phyloP scores from a whole-genome alignment of 2,329 filamentous ascomycete genomes.

The Ophiostoma ips region DNA sequence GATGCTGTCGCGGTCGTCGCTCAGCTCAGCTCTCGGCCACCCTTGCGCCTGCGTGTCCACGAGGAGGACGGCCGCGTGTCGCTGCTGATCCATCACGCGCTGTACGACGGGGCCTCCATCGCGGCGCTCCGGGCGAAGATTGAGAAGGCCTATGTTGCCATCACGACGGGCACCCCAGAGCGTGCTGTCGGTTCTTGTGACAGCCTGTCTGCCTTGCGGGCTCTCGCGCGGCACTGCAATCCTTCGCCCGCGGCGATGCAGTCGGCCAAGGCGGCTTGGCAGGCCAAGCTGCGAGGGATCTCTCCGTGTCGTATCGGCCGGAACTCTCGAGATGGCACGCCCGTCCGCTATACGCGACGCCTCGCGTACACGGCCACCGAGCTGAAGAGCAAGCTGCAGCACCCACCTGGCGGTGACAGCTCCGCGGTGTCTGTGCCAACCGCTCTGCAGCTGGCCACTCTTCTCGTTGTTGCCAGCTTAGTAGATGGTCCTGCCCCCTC shows the following conservation, averaged over 20 bases:
- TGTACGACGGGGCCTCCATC: conserved; percentile 15
- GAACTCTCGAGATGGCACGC: too few relatives aligned
- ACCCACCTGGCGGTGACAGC: conserved; percentile 1
- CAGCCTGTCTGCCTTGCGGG: too few relatives aligned
- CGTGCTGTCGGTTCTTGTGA: neutral
- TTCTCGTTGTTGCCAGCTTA: too few relatives aligned
- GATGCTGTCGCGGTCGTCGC: too few relatives aligned
- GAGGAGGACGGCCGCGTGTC: too few relatives aligned
- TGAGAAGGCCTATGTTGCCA: conserved; percentile 7
- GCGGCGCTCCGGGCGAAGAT: conserved; percentile 9
- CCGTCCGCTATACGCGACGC: neutral
- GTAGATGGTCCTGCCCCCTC: too few relatives aligned
- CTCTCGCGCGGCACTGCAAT: too few relatives aligned
- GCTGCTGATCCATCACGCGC: conserved; percentile 11
- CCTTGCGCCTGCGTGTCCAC: too few relatives aligned
- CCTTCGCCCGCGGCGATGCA: neutral
- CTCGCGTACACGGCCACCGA: conserved; percentile 5
- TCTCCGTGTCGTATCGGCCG: neutral
- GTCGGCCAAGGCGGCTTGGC: neutral
- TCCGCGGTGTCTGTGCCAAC: too few relatives aligned
- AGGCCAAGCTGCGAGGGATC: neutral
- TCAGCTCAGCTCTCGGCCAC: too few relatives aligned
- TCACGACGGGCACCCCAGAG: neutral
- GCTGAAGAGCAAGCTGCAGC: conserved; percentile 7
- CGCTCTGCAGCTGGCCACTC: too few relatives aligned